phyloP scores from a whole-genome alignment of 177 flowering plant species.

The Vitis hybrid region DNA sequence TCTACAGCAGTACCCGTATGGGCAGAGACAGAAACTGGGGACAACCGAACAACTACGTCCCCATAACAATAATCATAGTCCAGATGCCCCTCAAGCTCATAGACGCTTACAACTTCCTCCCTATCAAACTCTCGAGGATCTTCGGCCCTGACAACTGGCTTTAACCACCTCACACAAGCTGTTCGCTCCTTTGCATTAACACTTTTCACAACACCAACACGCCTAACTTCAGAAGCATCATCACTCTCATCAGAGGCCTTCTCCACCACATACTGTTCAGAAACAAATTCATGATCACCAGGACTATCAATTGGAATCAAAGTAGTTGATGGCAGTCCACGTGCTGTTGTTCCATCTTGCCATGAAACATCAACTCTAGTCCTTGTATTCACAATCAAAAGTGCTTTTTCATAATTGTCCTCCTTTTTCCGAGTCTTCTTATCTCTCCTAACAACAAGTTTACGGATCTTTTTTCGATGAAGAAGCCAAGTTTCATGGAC shows the following conservation, averaged over 20 bases:
- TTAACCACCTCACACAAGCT: conserved; percentile 89
- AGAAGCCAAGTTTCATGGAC: conserved; percentile 60
- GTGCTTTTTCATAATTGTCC: conserved; percentile 80
- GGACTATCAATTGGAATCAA: conserved; percentile 88
- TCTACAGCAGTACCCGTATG: conserved; percentile 18
- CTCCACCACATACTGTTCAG: conserved; percentile 96
- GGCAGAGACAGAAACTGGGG: conserved; percentile 52
- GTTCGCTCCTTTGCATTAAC: conserved; percentile 93
- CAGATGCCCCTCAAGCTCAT: conserved; percentile 94
- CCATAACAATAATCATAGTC: conserved; percentile 98
- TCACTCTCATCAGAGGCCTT: conserved; percentile 71
- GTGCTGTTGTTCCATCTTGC: conserved; percentile 75
- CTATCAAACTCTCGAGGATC: conserved; percentile 81
- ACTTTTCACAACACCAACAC: conserved; percentile 88
- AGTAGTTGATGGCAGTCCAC: conserved; percentile 48
- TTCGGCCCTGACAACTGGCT: conserved; percentile 80
- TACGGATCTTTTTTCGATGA: conserved; percentile 83
- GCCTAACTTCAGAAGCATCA: conserved; percentile 54
- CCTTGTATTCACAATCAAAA: conserved; percentile 60
- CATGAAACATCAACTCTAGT: conserved; percentile 88
- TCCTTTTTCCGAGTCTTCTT: conserved; percentile 70
- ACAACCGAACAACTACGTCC: conserved; percentile 85
- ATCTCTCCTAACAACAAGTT: conserved; percentile 66
- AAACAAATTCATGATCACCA: conserved; percentile 94
- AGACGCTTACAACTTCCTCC: conserved; percentile 94